Base-by-base conservation (phyloP, 345 rosid species). In the Lepidium africanum region DNA sequence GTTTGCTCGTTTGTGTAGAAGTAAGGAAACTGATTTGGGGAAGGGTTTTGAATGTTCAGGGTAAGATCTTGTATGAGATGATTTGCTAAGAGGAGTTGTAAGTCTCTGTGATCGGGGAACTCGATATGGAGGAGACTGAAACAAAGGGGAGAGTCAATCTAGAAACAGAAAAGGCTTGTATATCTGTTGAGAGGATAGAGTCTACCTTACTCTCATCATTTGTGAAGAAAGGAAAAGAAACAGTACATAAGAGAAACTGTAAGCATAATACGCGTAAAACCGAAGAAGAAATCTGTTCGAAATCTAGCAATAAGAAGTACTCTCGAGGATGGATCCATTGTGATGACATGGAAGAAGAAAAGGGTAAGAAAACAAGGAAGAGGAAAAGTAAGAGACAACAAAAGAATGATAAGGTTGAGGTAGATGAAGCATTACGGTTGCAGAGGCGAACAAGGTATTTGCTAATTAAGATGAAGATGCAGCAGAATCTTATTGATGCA, bases 401-500 rank as follows among this genome's bases (percentile, higher is more conserved):
- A 55, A 73, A 76, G 70, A 79, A 60, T 73, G 75, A 76, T 73
- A 78, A 78, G 76, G 81, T 65, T 25, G 87, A 81, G 81, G 53
- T 76, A 35, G 96, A 91, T 77, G 93, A 89, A 58, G 82, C 96
- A 32, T 80, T 86, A 40, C 84, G 91, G 37, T 82, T 94, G 87
- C 96, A 89, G 73, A 87, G 93, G 81, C 82, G 96, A 72, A 78
- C 96, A 3, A 89, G 89, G 87, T 89, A 91, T 78, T 77, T 91
- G 70, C 77, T 94, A 75, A 85, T 94, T 63, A 89, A 85, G 82
- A 85, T 94, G 89, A 91, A 91, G 91, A 79, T 84, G 81, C 96
- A 91, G 80, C 99, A 94, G 85, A 94, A 91, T 77, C 97, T 91
- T 59, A 87, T 94, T 40, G 99, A 94, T 82, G 97, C 97, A 60